Conservation (phyloP, 768 basidiomycete genomes). For the Boletus subparvulus region DNA sequence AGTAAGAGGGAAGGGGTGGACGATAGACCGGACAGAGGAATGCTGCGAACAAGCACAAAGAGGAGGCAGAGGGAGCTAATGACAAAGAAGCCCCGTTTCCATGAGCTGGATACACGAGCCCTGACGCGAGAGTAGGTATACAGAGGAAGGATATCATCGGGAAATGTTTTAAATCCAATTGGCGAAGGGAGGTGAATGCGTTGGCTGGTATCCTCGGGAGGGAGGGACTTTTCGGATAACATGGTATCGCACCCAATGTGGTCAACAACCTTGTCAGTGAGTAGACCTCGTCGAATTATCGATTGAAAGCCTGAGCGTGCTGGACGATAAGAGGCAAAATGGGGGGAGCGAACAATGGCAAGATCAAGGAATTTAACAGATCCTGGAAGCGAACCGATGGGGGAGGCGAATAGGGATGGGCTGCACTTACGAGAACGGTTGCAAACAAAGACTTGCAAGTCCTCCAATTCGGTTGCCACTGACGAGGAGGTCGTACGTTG, state of each 20-base stretch:
- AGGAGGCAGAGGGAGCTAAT: conserved; percentile 15
- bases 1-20: background rate
- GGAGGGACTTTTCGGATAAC: background rate
- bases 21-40: background rate
- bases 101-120: background rate
- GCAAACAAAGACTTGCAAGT: too few species aligned
- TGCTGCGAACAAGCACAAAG: conserved; percentile 2
- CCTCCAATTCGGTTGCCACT: background rate
- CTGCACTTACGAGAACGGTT: too few species aligned
- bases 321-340: background rate
- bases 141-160: conserved; percentile 19
- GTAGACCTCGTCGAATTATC: background rate
- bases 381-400: too few species aligned
- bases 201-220: background rate
- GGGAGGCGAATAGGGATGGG: too few species aligned
- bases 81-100: conserved; percentile 13
- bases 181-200: background rate
- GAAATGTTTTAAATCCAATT: background rate
- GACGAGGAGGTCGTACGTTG: background rate
- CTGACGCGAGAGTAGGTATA: conserved; percentile 6
- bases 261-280: background rate
- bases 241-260: background rate
- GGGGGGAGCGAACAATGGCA: background rate
- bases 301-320: background rate
- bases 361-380: too few species aligned